These are phyloP conservation scores for Aspergillus sp. DNA, from an alignment of 2,329 filamentous ascomycete species.

Conservation along the genomic window DNA sequence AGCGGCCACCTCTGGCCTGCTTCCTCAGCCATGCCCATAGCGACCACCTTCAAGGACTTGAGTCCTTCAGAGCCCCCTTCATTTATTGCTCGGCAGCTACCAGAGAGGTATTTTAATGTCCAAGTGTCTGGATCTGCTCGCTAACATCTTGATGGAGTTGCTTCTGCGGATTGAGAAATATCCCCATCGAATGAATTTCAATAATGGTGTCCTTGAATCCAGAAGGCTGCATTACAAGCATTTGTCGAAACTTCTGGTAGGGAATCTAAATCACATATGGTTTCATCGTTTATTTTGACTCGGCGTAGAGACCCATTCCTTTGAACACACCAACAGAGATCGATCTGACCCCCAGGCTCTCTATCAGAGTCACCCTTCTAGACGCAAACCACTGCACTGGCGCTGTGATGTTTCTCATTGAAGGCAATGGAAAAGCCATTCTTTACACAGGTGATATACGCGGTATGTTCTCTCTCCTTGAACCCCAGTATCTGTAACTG, in stretches of 20 bases:
- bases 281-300: background rate
- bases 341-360: conserved; percentile 67
- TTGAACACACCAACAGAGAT: conserved; percentile 75
- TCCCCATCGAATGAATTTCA: conserved; percentile 77
- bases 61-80: conserved; percentile 73
- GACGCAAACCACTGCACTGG: conserved; percentile 92
- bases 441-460: conserved; percentile 89
- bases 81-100: conserved; percentile 89
- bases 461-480: conserved; percentile 35
- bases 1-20: conserved; percentile 65
- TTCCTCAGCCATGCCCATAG: conserved; percentile 93
- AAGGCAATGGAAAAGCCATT: conserved; percentile 68
- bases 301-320: conserved; percentile 69
- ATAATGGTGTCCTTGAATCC: conserved; percentile 72
- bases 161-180: conserved; percentile 77
- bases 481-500: conserved; percentile 7
- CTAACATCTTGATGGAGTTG: conserved; percentile 46
- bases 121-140: background rate
- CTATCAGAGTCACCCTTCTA: conserved; percentile 78
- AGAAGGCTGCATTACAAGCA: conserved; percentile 74
- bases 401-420: conserved; percentile 88
- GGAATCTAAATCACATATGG: background rate
- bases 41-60: conserved; percentile 81
- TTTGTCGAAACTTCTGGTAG: conserved; percentile 66
- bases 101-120: conserved; percentile 53